These are phyloP conservation scores for Rhododendron mucronatum DNA, from an alignment of 148 eudicot genomes.

Conservation along the genomic window DNA sequence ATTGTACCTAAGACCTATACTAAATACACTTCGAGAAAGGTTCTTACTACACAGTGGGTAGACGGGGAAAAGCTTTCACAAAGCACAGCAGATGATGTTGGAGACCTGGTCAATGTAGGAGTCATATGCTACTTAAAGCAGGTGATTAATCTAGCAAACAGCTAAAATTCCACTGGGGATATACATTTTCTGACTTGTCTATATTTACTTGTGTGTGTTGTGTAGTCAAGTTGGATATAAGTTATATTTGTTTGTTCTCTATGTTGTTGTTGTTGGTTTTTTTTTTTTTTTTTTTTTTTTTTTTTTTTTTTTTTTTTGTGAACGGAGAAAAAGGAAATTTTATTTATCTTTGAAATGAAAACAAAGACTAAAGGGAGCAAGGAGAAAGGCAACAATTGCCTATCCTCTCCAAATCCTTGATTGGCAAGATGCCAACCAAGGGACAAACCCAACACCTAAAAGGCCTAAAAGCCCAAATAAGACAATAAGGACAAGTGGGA, in stretches of 20 bases:
- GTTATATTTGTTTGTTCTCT: not conserved
- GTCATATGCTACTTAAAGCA: conserved; percentile 99
- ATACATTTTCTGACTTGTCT: not conserved
- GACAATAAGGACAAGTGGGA: too few species aligned
- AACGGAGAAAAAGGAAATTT: too few species aligned
- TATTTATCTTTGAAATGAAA: too few species aligned
- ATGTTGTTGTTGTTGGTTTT: too few species aligned
- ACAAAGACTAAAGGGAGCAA: too few species aligned
- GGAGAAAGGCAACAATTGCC: too few species aligned
- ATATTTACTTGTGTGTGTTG: not conserved
- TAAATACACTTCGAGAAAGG: conserved; percentile 94
- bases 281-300: too few species aligned
- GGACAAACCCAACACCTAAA: too few species aligned
- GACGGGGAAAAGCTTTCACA: conserved; percentile 98
- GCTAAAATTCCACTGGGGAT: not conserved
- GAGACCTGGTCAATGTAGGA: conserved; percentile 95
- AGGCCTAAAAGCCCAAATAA: too few species aligned
- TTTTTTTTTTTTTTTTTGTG: too few species aligned
- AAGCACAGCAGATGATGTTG: conserved; percentile 95
- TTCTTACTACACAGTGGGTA: conserved; percentile 92
- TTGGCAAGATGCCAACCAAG: too few species aligned
- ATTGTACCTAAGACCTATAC: conserved; percentile 81
- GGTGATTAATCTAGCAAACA: conserved; percentile 34
- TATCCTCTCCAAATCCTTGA: too few species aligned
- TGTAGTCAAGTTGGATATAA: not conserved